These are phyloP conservation scores for Penicillium rolfsii DNA, from an alignment of 2,329 filamentous ascomycete species.

Conservation along the genomic window DNA sequence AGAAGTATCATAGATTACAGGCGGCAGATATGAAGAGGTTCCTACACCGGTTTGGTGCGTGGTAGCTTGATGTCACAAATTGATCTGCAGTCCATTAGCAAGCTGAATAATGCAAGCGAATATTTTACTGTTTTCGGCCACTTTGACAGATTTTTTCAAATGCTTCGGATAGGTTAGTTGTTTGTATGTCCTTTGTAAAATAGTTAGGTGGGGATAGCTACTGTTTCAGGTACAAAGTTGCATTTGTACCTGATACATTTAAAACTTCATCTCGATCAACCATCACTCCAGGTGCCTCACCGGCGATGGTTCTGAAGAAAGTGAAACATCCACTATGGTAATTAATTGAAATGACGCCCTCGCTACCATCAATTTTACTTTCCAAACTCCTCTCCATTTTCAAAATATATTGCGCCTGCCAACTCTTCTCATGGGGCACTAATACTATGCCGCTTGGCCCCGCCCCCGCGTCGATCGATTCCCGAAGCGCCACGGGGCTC, in stretches of 20 bases:
- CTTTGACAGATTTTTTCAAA: neutral
- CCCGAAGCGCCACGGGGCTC: conserved; percentile 22
- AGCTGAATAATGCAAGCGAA: too few species aligned
- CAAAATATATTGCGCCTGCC: too few species aligned
- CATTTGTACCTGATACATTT: neutral
- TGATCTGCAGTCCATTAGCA: neutral
- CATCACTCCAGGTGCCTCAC: too few species aligned
- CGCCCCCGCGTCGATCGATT: conserved; percentile 20
- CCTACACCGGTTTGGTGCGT: conserved; percentile 29
- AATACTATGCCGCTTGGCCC: neutral
- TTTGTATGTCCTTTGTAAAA: neutral
- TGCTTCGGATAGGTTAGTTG: neutral
- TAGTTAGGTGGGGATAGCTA: neutral
- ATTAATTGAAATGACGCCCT: too few species aligned
- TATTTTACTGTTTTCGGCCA: too few species aligned
- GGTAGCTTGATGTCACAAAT: conserved; percentile 22
- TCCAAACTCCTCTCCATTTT: too few species aligned
- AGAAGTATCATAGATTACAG: conserved; percentile 35
- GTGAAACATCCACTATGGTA: too few species aligned
- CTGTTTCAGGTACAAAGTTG: conserved; percentile 14
- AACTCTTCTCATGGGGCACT: neutral
- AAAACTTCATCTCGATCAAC: neutral
- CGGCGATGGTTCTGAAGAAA: too few species aligned
- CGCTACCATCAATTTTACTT: neutral
- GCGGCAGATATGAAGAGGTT: conserved; percentile 36